These are phyloP conservation scores for Stentor roeselii DNA, from an alignment of 73 alveolate genomes.

Conservation along the genomic window DNA sequence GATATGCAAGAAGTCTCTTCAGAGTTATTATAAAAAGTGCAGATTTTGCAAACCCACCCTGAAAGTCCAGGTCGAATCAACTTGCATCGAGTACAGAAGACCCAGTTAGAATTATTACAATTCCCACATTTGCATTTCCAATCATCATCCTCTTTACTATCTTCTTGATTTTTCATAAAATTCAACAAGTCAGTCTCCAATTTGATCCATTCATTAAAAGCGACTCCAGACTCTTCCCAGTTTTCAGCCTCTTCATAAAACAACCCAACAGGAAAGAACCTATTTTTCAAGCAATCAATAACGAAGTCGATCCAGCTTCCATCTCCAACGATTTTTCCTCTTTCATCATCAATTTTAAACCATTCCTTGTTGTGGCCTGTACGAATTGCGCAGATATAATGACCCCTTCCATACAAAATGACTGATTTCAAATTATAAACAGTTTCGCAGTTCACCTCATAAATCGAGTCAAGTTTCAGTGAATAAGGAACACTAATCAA, in stretches of 20 bases:
- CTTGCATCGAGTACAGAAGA: background rate
- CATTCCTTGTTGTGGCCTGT: background rate
- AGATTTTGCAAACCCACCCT: conserved; percentile 27
- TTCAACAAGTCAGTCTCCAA: background rate
- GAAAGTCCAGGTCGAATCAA: background rate
- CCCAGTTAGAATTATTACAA: background rate
- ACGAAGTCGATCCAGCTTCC: background rate
- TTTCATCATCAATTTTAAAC: conserved; percentile 27
- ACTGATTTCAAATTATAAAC: background rate
- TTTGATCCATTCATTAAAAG: background rate
- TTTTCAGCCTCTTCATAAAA: background rate
- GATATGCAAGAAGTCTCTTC: background rate
- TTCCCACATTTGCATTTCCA: conserved; percentile 11
- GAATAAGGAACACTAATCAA: background rate
- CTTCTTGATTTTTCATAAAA: background rate
- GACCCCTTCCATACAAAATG: background rate
- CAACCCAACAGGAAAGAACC: conserved; percentile 1
- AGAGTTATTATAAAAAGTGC: background rate
- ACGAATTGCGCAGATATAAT: background rate
- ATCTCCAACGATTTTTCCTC: background rate
- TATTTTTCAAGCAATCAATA: background rate
- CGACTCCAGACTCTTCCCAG: background rate
- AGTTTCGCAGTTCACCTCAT: background rate
- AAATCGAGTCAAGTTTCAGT: background rate
- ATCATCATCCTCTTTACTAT: background rate